Conservation (phyloP, 1,139 yeast species). For the Ogataea hybrid region DNA sequence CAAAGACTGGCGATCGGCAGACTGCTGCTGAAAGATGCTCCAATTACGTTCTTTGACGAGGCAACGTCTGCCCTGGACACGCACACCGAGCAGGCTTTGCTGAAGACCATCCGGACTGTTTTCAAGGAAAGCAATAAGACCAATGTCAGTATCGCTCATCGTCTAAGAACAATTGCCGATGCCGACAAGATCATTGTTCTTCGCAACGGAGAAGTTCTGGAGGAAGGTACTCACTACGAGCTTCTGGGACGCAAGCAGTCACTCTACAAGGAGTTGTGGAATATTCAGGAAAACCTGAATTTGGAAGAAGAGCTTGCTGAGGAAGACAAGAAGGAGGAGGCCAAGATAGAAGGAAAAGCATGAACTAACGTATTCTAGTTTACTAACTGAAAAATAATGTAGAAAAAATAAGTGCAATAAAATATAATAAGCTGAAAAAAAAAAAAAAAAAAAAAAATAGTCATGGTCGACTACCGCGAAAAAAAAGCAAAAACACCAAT, state of each 20-base stretch:
- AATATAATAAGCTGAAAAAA: not conserved
- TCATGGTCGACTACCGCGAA: slow-evolving; percentile 51
- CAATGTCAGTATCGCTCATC: slow-evolving; percentile 88
- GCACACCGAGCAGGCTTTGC: slow-evolving; percentile 84
- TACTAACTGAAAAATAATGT: not conserved
- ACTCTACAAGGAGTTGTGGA: slow-evolving; percentile 80
- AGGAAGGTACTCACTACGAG: slow-evolving; percentile 78
- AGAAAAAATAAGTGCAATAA: not conserved
- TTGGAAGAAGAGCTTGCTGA: slow-evolving; percentile 42
- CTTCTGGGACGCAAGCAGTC: slow-evolving; percentile 54
- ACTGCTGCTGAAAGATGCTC: slow-evolving; percentile 76
- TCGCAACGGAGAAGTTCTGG: slow-evolving; percentile 73
- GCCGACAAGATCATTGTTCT: slow-evolving; percentile 91
- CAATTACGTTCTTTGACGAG: slow-evolving; percentile 93
- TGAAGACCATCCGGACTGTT: slow-evolving; percentile 66
- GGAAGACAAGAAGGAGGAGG: slow-evolving; percentile 16
- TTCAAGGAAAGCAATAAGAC: slow-evolving; percentile 61
- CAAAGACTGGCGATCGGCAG: slow-evolving; percentile 94
- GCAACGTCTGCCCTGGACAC: slow-evolving; percentile 97
- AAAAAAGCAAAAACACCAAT: too few relatives aligned
- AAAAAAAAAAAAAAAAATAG: not conserved
- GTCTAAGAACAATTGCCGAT: slow-evolving; percentile 91
- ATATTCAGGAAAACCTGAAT: slow-evolving; percentile 81
- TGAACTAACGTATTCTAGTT: not conserved
- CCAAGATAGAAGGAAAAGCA: not conserved